Conservation (phyloP, 305 asterid genomes). For the Andrographis paniculata region DNA sequence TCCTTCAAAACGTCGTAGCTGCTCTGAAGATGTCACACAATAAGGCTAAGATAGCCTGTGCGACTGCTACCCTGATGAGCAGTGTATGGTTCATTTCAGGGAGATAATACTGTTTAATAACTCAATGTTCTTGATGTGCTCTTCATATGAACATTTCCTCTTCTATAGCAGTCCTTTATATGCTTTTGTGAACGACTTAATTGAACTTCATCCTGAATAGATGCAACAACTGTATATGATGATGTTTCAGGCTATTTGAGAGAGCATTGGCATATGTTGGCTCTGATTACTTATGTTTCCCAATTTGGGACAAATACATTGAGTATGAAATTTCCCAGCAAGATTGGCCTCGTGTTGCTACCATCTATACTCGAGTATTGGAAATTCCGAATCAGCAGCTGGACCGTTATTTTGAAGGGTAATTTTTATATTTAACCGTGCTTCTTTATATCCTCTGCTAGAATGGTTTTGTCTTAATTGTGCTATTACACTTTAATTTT, state of each 20-base stretch:
- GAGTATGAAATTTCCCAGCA: conserved; percentile 86
- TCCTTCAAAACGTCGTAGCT: conserved; percentile 66
- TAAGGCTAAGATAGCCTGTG: conserved; percentile 75
- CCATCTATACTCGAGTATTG: conserved; percentile 75
- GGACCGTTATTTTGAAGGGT: conserved; percentile 98
- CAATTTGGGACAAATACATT: conserved; percentile 93
- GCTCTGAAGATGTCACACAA: conserved; percentile 71
- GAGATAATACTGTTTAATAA: conserved; percentile 63
- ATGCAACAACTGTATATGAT: conserved; percentile 21
- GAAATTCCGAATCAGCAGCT: conserved; percentile 92
- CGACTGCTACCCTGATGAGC: conserved; percentile 64
- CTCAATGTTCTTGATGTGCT: conserved; percentile 57
- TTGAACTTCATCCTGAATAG: conserved; percentile 14
- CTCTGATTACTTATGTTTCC: conserved; percentile 81
- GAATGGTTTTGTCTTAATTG: neutral
- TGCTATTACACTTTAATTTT: too few species aligned
- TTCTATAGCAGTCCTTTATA: conserved; percentile 32
- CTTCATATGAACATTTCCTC: conserved; percentile 45
- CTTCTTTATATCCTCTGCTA: conserved; percentile 1
- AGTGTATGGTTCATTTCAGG: conserved; percentile 75
- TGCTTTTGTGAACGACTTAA: conserved; percentile 27
- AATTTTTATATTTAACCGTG: conserved; percentile 17
- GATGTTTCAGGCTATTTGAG: conserved; percentile 83
- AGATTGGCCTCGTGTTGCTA: conserved; percentile 81
- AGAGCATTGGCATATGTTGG: conserved; percentile 95